A percentile compares a stretch with the other conserved stretches of the same genome.
Evolutionary conservation across 306 rosid species (phyloP).

Genomic region (Cajanus cajan): DNA sequence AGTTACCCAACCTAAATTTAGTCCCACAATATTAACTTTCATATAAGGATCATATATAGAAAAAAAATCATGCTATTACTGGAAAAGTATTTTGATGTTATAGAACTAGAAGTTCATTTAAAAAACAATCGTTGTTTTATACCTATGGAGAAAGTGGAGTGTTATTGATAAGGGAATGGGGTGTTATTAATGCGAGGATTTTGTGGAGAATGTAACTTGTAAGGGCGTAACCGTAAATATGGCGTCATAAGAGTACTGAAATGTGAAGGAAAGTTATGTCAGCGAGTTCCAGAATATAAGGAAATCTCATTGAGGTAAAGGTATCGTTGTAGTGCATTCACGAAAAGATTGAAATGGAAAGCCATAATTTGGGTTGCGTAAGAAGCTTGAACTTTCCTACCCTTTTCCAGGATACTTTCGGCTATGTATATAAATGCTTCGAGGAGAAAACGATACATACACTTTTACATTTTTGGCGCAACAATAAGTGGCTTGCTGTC

Average conservation of each 20-base stretch:
- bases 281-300: conserved; percentile 8
- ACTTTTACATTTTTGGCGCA: background rate
- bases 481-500: background rate
- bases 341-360: background rate
- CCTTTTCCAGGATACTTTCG: conserved; percentile 16
- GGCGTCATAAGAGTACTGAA: background rate
- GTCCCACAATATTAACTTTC: background rate
- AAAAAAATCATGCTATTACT: too few relatives aligned
- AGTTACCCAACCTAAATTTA: background rate
- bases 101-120: too few relatives aligned
- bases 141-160: too few relatives aligned
- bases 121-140: background rate
- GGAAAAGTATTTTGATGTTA: too few relatives aligned
- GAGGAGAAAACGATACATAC: background rate
- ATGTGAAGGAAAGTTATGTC: background rate
- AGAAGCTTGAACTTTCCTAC: conserved; percentile 13
- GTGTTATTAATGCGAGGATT: background rate
- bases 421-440: background rate
- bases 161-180: background rate
- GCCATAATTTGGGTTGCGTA: conserved; percentile 28
- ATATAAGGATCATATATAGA: background rate
- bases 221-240: too few relatives aligned
- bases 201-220: background rate
- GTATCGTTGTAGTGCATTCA: conserved; percentile 10
- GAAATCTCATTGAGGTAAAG: background rate